A percentile compares a stretch with the other conserved stretches of the same genome.
Evolutionary conservation across 1,284 basidiomycete species (phyloP).

Genomic region (Tylopilus orsonianus): DNA sequence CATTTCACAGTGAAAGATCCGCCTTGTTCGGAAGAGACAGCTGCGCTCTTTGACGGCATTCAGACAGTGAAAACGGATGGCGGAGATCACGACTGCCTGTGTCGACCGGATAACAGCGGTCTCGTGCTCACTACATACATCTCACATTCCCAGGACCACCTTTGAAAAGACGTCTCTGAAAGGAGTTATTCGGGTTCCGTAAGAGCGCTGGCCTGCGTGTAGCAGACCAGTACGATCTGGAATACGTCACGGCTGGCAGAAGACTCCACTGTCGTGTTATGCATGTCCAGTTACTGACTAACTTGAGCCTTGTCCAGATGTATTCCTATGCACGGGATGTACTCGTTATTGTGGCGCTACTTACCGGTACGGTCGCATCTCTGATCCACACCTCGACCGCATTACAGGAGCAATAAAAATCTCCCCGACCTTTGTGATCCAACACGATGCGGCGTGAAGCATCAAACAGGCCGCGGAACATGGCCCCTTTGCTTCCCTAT

Average conservation of each 20-base stretch:
- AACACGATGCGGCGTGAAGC: slow-evolving; percentile 42
- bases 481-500: slow-evolving; percentile 37
- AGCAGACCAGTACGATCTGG: background rate
- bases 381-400: slow-evolving; percentile 59
- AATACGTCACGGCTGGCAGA: background rate
- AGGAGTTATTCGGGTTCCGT: background rate
- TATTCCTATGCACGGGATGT: background rate
- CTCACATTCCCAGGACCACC: background rate
- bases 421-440: slow-evolving; percentile 54
- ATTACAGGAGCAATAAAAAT: slow-evolving; percentile 54
- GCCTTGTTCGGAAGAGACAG: background rate
- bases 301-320: too few relatives aligned
- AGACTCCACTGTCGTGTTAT: background rate
- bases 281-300: background rate
- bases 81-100: background rate
- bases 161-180: too few relatives aligned
- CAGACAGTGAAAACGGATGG: background rate
- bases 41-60: background rate
- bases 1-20: too few relatives aligned
- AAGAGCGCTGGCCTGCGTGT: too few relatives aligned
- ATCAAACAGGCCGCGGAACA: slow-evolving; percentile 51
- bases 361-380: background rate
- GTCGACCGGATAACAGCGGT: background rate
- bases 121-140: too few relatives aligned
- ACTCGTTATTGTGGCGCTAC: background rate